Conservation (phyloP, 352 stramenopile species). For the Blastocystis sp. region DNA sequence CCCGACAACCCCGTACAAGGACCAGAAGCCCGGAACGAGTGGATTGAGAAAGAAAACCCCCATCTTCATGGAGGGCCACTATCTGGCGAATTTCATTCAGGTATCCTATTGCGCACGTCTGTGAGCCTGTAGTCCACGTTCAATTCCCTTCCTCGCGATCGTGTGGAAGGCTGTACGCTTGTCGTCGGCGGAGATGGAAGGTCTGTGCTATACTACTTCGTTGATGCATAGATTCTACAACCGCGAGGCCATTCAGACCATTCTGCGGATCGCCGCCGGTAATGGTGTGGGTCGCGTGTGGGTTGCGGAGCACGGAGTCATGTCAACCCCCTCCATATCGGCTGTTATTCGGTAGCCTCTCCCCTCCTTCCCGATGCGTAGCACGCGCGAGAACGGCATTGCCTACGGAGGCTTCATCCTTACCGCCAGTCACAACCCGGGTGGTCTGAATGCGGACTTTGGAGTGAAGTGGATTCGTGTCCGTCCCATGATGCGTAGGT, state of each 20-base stretch:
- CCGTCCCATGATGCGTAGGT: slow-evolving; percentile 80
- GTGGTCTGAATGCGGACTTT: slow-evolving; percentile 94
- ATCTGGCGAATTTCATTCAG: slow-evolving; percentile 93
- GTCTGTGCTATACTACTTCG: slow-evolving; percentile 78
- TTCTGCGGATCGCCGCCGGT: slow-evolving; percentile 91
- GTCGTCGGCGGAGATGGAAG: slow-evolving; percentile 91
- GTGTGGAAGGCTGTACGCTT: slow-evolving; percentile 89
- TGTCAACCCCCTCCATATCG: slow-evolving; percentile 93
- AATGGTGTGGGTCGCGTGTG: slow-evolving; percentile 91
- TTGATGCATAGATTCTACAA: slow-evolving; percentile 79
- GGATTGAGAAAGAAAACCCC: slow-evolving; percentile 98
- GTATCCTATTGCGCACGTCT: neutral
- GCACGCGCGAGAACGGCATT: slow-evolving; percentile 81
- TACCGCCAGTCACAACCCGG: slow-evolving; percentile 95
- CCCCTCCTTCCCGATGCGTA: slow-evolving; percentile 70
- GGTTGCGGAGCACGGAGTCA: slow-evolving; percentile 81
- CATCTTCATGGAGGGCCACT: slow-evolving; percentile 93
- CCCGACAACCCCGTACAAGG: slow-evolving; percentile 72
- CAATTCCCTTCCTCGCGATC: slow-evolving; percentile 87
- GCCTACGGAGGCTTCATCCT: slow-evolving; percentile 92
- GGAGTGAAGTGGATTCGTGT: slow-evolving; percentile 84
- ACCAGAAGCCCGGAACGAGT: slow-evolving; percentile 85
- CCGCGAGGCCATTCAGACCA: slow-evolving; percentile 91
- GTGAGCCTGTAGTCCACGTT: slow-evolving; percentile 86
- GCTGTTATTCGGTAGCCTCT: slow-evolving; percentile 86